phyloP scores from a whole-genome alignment of 805 yeast genomes.

The Teunomyces aglyptinius region DNA sequence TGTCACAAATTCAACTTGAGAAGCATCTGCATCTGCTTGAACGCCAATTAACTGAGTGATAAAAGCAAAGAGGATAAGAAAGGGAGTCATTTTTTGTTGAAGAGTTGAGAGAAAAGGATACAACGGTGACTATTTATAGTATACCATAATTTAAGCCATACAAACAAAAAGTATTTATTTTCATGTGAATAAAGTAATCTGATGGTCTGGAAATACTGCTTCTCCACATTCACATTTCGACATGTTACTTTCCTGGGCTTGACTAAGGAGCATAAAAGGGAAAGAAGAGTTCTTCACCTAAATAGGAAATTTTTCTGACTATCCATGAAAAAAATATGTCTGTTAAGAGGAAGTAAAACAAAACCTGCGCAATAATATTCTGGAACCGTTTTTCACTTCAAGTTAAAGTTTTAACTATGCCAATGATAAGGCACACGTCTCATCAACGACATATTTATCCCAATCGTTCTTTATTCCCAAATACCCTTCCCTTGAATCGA shows the following conservation, averaged over 20 bases:
- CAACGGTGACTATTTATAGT: not conserved
- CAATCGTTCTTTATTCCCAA: slow-evolving; percentile 27
- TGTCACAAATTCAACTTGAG: slow-evolving; percentile 11
- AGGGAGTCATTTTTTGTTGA: not conserved
- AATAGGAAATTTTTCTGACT: not conserved
- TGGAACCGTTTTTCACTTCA: not conserved
- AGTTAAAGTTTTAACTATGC: not conserved
- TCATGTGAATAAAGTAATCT: not conserved
- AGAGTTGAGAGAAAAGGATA: not conserved
- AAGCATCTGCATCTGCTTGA: slow-evolving; percentile 3
- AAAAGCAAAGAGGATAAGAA: not conserved
- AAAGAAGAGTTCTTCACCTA: not conserved
- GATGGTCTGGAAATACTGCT: not conserved
- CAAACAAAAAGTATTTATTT: not conserved
- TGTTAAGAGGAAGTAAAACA: too few species aligned
- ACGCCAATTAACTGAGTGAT: not conserved
- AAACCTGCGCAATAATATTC: too few species aligned
- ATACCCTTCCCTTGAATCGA: slow-evolving; percentile 1
- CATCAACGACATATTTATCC: slow-evolving; percentile 29
- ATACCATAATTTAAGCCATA: not conserved
- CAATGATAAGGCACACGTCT: slow-evolving; percentile 22
- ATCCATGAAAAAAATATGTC: not conserved
- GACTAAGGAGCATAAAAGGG: too few species aligned
- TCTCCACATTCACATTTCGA: not conserved
- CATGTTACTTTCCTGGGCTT: not conserved